These are phyloP conservation scores for Fusarium brachygibbosum DNA, from an alignment of 2,329 filamentous ascomycete genomes.

Conservation along the genomic window DNA sequence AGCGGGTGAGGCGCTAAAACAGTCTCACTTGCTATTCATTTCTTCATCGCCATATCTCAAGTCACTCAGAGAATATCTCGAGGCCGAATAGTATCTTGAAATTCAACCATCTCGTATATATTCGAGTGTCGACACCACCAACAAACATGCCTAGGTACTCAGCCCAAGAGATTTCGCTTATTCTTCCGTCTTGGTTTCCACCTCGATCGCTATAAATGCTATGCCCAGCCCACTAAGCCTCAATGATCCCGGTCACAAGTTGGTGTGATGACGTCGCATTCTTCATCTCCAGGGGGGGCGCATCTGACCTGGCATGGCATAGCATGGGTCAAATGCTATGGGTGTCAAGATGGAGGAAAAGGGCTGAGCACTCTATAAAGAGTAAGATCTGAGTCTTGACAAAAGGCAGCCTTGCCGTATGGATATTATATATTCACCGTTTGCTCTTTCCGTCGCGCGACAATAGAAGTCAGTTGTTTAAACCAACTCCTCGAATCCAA, in stretches of 20 bases:
- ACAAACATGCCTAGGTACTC: neutral
- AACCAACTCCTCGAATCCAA: conserved; percentile 1
- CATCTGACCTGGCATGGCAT: conserved; percentile 37
- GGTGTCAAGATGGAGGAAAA: conserved; percentile 11
- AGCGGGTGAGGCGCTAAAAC: conserved; percentile 12
- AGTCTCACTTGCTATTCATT: neutral
- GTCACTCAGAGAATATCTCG: neutral
- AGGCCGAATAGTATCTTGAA: neutral
- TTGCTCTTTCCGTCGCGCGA: conserved; percentile 13
- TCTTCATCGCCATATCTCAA: neutral
- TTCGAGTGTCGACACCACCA: neutral
- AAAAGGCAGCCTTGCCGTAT: conserved; percentile 18
- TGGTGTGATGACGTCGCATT: conserved; percentile 43
- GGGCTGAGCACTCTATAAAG: conserved; percentile 23
- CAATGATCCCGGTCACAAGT: conserved; percentile 20
- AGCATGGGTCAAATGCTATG: conserved; percentile 15
- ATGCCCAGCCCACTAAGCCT: conserved; percentile 31
- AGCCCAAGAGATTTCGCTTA: conserved; percentile 1
- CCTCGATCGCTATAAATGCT: neutral
- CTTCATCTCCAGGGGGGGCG: conserved; percentile 12
- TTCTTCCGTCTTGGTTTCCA: conserved; percentile 15
- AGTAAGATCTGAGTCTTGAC: neutral
- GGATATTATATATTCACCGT: conserved; percentile 3
- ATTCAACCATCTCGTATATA: neutral
- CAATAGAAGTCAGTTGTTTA: conserved; percentile 10